Base-by-base conservation (phyloP, 495 filamentous ascomycete species). In the Annulohypoxylon stygium region DNA sequence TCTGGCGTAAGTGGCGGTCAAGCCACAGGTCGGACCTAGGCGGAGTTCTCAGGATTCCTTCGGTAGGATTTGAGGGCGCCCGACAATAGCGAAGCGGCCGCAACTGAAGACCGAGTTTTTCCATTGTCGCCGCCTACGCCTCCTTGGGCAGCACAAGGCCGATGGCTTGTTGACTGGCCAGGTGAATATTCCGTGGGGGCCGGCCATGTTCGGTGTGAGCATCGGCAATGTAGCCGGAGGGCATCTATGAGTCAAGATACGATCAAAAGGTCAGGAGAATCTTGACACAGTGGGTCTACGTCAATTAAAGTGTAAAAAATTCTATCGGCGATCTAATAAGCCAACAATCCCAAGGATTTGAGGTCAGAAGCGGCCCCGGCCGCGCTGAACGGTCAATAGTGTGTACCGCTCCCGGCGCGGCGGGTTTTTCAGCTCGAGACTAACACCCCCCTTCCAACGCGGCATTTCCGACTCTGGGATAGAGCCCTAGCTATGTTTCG, bases 321-420 rank as follows among this genome's bases (percentile, higher is more conserved):
- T 90, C 1, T 91, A 75, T 91, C 89, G 18, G 86, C 89, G 48
- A 90, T 78, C 88, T 89, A 91, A 54, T 88, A 91, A 54, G 89
- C 85, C 9, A 91, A 81, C 2, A 91, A 78, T 1, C 88, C 87
- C 10, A 92, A 57, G 4, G 12, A 33, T 57, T 36, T 6, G 23
- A 14, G 30, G 25, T n/a, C 14, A 45, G 63, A 25, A 47, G 9
- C 23, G 16, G 18, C 58, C 58, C 37, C 18, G 58, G 41, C 23
- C 58, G 23, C 23, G 39, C 58, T 23, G 18, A 8, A 39, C 23
- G 58, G 14, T 33, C 37, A 37, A 61, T 26, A 23, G 58, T 23
- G 59, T 34, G 34, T 45, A 43, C 48, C 14, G 5, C n/a, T 57
- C 16, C n/a, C 30, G 11, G 16, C 9, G 33, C 16, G 33, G 14